A percentile compares a stretch with the other conserved stretches of the same genome.
These are phyloP conservation scores for Neurospora sp. DNA, from an alignment of 495 filamentous ascomycete genomes.

Conservation along the genomic window DNA sequence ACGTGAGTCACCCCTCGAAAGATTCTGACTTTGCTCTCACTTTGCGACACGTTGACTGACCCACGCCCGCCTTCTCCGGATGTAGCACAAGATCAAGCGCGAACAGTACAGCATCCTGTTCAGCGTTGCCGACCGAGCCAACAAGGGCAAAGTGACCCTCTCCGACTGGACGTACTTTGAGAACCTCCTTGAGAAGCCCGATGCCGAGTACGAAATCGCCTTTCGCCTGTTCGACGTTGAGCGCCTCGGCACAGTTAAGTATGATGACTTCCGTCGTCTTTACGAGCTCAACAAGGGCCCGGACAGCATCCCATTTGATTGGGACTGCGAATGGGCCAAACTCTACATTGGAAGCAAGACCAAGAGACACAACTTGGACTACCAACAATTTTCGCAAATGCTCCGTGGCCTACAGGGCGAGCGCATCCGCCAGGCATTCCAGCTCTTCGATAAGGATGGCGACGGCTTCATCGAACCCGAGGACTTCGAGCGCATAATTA, in stretches of 20 bases:
- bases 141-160: conserved; percentile 59
- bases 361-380: conserved; percentile 80
- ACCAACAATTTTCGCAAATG: conserved; percentile 98
- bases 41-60: conserved; percentile 17
- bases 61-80: background rate
- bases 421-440: conserved; percentile 89
- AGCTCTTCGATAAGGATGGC: conserved; percentile 79
- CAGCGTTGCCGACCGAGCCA: conserved; percentile 70
- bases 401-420: conserved; percentile 91
- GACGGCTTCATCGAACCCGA: conserved; percentile 96
- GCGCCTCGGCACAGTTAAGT: conserved; percentile 72
- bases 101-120: conserved; percentile 93
- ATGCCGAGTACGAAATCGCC: conserved; percentile 97
- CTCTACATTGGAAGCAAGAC: conserved; percentile 82
- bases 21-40: conserved; percentile 4
- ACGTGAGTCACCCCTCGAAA: conserved; percentile 49
- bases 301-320: conserved; percentile 84
- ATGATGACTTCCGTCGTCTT: conserved; percentile 69
- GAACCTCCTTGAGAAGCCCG: conserved; percentile 85
- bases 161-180: conserved; percentile 88
- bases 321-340: conserved; percentile 94
- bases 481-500: conserved; percentile 92
- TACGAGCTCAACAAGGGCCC: conserved; percentile 76
- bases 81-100: conserved; percentile 91
- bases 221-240: conserved; percentile 91